A percentile compares a stretch with the other conserved stretches of the same genome.
Conservation (phyloP, 192 early-diverging fungal genomes). For the Phycomyces nitens region DNA sequence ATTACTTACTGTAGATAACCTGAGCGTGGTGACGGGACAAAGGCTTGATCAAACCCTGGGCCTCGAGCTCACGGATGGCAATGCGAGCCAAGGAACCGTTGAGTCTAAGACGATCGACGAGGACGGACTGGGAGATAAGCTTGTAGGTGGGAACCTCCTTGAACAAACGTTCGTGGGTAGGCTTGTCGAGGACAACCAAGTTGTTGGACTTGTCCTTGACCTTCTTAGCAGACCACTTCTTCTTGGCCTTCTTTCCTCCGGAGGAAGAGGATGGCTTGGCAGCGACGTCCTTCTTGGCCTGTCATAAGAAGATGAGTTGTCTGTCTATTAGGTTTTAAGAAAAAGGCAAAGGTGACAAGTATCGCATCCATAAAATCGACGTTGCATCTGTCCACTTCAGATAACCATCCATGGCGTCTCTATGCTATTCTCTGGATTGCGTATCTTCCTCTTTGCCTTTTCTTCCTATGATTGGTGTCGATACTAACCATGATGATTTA, state of each 20-base stretch:
- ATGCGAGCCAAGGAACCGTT: slow-evolving; percentile 96
- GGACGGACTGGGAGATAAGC: slow-evolving; percentile 95
- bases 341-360: too few relatives aligned
- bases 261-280: slow-evolving; percentile 53
- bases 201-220: slow-evolving; percentile 99
- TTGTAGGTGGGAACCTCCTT: slow-evolving; percentile 99
- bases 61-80: slow-evolving; percentile 90
- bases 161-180: slow-evolving; percentile 97
- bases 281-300: slow-evolving; percentile 63
- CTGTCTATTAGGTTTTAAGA: too few relatives aligned
- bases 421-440: background rate
- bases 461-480: background rate
- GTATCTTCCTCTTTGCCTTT: background rate
- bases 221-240: slow-evolving; percentile 99
- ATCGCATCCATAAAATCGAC: too few relatives aligned
- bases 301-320: background rate
- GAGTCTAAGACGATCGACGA: slow-evolving; percentile 97
- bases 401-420: background rate
- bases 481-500: slow-evolving; percentile 5
- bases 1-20: slow-evolving; percentile 68
- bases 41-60: slow-evolving; percentile 88
- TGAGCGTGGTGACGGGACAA: slow-evolving; percentile 90
- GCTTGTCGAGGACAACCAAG: slow-evolving; percentile 94
- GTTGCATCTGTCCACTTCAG: background rate
- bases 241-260: slow-evolving; percentile 60